A percentile compares a stretch with the other conserved stretches of the same genome.
Evolutionary conservation across 768 basidiomycete genomes (phyloP).

Genomic region (Tephrocybe sp.): DNA sequence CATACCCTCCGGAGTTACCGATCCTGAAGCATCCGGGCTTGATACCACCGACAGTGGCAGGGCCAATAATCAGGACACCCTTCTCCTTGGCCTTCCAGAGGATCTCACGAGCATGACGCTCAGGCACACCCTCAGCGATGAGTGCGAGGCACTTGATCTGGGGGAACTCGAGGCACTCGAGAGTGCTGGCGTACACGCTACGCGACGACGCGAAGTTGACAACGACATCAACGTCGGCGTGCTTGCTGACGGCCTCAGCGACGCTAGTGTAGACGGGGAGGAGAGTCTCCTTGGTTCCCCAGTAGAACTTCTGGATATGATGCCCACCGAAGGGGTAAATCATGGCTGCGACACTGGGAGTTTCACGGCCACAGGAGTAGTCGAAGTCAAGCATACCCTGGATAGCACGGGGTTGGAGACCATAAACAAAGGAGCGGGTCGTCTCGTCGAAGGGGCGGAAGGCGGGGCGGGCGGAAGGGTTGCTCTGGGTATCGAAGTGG

Average conservation of each 20-base stretch:
- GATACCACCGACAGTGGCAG: conserved; percentile 98
- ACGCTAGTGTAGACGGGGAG: conserved; percentile 95
- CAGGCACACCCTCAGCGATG: conserved; percentile 99
- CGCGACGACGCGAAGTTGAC: conserved; percentile 98
- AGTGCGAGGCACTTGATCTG: conserved; percentile 73
- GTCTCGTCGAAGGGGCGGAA: conserved; percentile 91
- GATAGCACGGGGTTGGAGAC: conserved; percentile 98
- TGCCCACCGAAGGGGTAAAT: conserved; percentile 99
- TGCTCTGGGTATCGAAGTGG: conserved; percentile 64
- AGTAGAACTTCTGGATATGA: conserved; percentile 99
- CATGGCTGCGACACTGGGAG: conserved; percentile 97
- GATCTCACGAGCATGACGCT: conserved; percentile 95
- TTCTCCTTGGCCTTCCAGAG: conserved; percentile 84
- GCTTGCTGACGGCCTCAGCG: conserved; percentile 89
- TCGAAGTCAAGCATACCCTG: conserved; percentile 98
- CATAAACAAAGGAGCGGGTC: conserved; percentile 98
- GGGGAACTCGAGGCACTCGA: conserved; percentile 77
- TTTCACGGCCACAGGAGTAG: conserved; percentile 91
- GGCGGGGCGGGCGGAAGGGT: conserved; percentile 57
- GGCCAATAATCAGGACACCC: conserved; percentile 88
- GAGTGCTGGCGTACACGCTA: conserved; percentile 91
- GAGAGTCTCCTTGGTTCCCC: conserved; percentile 99
- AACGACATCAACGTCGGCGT: conserved; percentile 94
- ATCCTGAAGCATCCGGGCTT: conserved; percentile 99
- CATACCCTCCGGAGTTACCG: conserved; percentile 96